Conservation (phyloP, 169 alveolate genomes). For the Eimeria brunetti region DNA sequence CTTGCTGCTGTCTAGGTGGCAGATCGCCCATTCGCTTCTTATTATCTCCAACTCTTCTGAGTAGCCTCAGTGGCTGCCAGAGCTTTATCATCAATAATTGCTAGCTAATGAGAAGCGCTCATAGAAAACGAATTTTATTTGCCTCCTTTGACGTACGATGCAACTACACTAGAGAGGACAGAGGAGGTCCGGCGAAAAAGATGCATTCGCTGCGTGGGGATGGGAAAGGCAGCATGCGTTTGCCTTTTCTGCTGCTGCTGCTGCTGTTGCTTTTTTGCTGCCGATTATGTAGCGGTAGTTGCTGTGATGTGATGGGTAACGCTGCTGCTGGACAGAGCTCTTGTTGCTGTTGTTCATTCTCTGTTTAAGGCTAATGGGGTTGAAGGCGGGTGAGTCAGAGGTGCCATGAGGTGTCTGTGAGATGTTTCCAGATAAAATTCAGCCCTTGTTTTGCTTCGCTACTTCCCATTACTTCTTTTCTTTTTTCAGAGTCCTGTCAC, state of each 20-base stretch:
- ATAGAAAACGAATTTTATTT: neutral
- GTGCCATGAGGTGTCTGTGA: neutral
- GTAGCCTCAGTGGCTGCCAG: constrained; percentile 15
- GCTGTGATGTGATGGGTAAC: neutral
- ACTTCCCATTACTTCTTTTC: neutral
- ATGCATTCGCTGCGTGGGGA: neutral
- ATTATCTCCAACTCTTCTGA: neutral
- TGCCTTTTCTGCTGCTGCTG: neutral
- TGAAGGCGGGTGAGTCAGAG: neutral
- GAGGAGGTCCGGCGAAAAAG: neutral
- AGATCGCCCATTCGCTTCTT: neutral
- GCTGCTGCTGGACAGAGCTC: neutral
- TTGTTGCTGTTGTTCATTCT: neutral
- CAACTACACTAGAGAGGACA: neutral
- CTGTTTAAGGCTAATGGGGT: neutral
- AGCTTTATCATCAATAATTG: neutral
- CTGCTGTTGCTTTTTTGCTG: neutral
- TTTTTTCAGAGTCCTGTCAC: neutral
- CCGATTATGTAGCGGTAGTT: neutral
- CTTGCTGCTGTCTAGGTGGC: neutral
- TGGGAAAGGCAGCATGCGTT: neutral
- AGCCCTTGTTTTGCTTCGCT: neutral
- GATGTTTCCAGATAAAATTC: neutral
- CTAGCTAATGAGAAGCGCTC: too few species aligned
- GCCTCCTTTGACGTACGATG: neutral